phyloP scores from a whole-genome alignment of 2,329 filamentous ascomycete species.

The Phoma sp. region DNA sequence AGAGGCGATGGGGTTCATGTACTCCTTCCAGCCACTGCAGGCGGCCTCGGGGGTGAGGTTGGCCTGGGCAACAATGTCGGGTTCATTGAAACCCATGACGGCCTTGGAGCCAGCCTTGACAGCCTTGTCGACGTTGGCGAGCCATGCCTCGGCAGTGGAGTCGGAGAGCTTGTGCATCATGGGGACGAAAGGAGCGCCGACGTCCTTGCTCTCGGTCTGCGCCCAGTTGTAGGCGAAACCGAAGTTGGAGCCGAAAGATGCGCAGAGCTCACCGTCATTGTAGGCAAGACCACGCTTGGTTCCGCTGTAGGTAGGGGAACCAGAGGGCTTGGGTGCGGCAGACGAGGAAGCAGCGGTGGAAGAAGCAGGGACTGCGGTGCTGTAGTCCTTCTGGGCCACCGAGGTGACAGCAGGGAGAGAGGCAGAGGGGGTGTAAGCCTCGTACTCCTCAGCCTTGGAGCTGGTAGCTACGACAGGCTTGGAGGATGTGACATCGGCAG shows the following conservation, averaged over 20 bases:
- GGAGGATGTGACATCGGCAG: constrained; percentile 20
- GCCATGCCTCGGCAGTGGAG: constrained; percentile 32
- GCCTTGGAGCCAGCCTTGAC: constrained; percentile 41
- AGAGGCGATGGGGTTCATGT: constrained; percentile 41
- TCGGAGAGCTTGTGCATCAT: constrained; percentile 48
- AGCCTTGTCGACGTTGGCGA: constrained; percentile 50
- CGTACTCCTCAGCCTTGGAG: constrained; percentile 25
- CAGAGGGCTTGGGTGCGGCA: constrained; percentile 25
- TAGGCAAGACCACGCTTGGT: constrained; percentile 73
- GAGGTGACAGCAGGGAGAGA: constrained; percentile 12
- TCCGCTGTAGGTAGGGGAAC: constrained; percentile 38
- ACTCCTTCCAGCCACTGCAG: constrained; percentile 39
- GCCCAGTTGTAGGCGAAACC: constrained; percentile 76
- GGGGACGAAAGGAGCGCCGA: constrained; percentile 66
- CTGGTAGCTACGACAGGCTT: constrained; percentile 15
- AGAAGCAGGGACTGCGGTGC: constrained; percentile 9
- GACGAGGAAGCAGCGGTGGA: constrained; percentile 19
- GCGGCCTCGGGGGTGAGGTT: constrained; percentile 43
- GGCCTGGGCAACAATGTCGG: constrained; percentile 41
- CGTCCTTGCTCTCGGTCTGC: constrained; percentile 44
- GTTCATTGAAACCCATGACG: constrained; percentile 52
- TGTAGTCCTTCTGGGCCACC: constrained; percentile 17
- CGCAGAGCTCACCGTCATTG: constrained; percentile 64
- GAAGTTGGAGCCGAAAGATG: constrained; percentile 59
- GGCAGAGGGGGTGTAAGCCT: constrained; percentile 15